Conservation (phyloP, 495 filamentous ascomycete genomes). For the Tuber indicum region DNA sequence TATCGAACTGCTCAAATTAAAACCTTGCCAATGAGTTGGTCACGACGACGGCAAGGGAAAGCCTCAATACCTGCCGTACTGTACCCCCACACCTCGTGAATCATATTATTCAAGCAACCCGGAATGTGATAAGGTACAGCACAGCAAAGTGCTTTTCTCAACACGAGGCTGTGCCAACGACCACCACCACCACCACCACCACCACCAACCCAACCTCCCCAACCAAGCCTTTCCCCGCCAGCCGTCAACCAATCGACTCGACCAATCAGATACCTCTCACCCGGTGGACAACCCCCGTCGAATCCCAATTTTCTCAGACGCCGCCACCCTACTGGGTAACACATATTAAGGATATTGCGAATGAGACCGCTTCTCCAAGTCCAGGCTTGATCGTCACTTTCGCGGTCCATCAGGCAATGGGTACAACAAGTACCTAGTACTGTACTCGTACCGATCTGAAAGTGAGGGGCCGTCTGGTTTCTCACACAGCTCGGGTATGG, state of each 20-base stretch:
- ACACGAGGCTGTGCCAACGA: neutral
- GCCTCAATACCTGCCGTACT: no score
- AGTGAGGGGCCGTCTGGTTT: no score
- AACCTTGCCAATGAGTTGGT: neutral
- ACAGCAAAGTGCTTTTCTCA: neutral
- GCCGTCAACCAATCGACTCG: neutral
- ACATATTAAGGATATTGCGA: neutral
- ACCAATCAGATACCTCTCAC: neutral
- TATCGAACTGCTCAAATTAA: neutral
- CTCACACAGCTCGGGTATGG: no score
- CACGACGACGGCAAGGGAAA: neutral
- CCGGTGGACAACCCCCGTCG: neutral
- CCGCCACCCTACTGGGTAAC: neutral
- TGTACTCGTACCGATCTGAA: no score
- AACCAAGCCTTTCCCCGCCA: neutral
- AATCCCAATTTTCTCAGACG: neutral
- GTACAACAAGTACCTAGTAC: no score
- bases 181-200: no score
- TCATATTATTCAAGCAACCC: neutral
- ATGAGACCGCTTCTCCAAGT: neutral
- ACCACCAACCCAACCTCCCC: neutral
- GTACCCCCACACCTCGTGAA: neutral
- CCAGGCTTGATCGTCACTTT: neutral
- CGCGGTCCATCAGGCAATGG: no score
- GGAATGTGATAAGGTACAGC: neutral